Evolutionary conservation across 371 early-diverging fungal genomes (phyloP), one percentile per base, ranked within the genome.

Genomic region (Lichtheimia hyalospora): DNA sequence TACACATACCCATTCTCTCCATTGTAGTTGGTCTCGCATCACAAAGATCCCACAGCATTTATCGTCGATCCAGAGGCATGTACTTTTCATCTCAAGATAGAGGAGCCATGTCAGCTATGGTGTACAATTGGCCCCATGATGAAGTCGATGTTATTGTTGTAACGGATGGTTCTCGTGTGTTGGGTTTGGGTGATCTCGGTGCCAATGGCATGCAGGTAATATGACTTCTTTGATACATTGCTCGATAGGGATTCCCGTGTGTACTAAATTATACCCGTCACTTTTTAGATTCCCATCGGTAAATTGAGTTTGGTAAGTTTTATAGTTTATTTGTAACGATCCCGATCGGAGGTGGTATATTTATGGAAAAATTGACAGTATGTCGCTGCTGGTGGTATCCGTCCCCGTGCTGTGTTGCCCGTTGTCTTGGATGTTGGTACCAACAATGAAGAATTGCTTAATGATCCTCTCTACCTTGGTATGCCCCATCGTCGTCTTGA

Each of bases 401-500:
- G 82, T 52, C 88, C 88, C 15, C 73, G 80, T 15, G 74, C 83
- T 34, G 82, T 84, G 20, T 62, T 88, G 48, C 88, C 88, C 14
- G 85, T 88, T 16, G 84, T 85, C 39, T 63, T 88, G 52, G 88
- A 88, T 63, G 82, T 85, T 10, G 88, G 88, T 14, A 86, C 87
- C 13, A 86, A 86, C 63, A 88, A 86, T 61, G 77, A 84, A 51
- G 49, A 57, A 15, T 66, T 86, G 10, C 61, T 84, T 51, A 74
- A 86, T 57, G 86, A 86, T 58, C 85, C 85, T 14, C 71, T 85
- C 8, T 88, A 88, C 50, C 78, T 88, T 42, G 88, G 88, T 34
- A 80, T 86, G 82, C 81, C 81, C 27, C 83, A 85, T 61, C 83
- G 77, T 49, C 76, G 88, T 52, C 59, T 84, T 39, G 85, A 83